A percentile compares a stretch with the other conserved stretches of the same genome.
phyloP scores from a whole-genome alignment of 768 basidiomycete genomes.

The Agaricus sinodeliciosus region DNA sequence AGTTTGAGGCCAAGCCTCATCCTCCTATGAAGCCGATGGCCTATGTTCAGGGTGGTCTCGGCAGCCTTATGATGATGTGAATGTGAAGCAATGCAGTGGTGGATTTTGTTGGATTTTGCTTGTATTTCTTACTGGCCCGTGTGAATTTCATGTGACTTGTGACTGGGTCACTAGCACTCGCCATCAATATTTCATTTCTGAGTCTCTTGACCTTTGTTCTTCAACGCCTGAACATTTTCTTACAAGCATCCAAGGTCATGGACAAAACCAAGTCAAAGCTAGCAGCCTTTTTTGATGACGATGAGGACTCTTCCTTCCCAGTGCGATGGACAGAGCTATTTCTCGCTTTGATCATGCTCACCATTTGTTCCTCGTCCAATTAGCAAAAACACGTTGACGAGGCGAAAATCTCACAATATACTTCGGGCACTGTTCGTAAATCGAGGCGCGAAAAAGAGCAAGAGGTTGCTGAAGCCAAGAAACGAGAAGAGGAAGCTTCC shows the following conservation, averaged over 20 bases:
- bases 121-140: not conserved
- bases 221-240: not conserved
- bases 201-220: not conserved
- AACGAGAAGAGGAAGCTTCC: conserved; percentile 73
- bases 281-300: conserved; percentile 79
- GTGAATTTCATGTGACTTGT: not conserved
- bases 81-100: not conserved
- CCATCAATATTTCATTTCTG: not conserved
- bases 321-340: conserved; percentile 83
- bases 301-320: conserved; percentile 81
- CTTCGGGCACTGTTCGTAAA: conserved; percentile 83
- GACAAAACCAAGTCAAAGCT: conserved; percentile 64
- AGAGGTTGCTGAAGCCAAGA: conserved; percentile 88
- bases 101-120: not conserved
- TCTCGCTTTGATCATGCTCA: conserved; percentile 52
- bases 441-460: conserved; percentile 89
- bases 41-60: conserved; percentile 63
- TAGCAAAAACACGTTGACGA: conserved; percentile 86
- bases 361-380: conserved; percentile 40
- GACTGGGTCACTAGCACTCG: not conserved
- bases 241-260: conserved; percentile 27
- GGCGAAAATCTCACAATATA: conserved; percentile 79
- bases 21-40: conserved; percentile 94
- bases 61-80: conserved; percentile 60
- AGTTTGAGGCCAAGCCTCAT: conserved; percentile 84